A percentile compares a stretch with the other conserved stretches of the same genome.
Conservation (phyloP, 2,329 filamentous ascomycete genomes). For the Penicillium brasilianum region DNA sequence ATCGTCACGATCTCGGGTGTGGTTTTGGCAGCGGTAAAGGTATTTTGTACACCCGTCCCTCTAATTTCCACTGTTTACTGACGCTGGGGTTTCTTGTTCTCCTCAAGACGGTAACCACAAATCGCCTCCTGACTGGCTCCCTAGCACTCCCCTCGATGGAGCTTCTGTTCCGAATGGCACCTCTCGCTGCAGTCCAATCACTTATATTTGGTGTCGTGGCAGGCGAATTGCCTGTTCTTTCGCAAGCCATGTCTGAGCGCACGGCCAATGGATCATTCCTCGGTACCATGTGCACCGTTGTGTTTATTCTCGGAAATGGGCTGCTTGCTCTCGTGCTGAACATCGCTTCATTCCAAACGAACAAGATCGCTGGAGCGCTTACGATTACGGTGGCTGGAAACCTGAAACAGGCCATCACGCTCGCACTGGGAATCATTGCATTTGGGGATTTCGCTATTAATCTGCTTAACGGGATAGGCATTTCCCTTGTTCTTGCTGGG, state of each 20-base stretch:
- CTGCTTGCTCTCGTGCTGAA: conserved; percentile 24
- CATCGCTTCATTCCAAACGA: conserved; percentile 25
- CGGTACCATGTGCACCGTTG: conserved; percentile 9
- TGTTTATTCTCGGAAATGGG: conserved; percentile 21
- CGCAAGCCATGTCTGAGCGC: conserved; percentile 19
- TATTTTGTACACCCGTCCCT: background rate
- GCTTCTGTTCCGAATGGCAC: conserved; percentile 25
- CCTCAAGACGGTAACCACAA: conserved; percentile 22
- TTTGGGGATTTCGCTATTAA: conserved; percentile 20
- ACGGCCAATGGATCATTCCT: conserved; percentile 7
- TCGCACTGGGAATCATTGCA: conserved; percentile 20
- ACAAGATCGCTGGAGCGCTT: conserved; percentile 24
- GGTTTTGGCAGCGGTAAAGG: conserved; percentile 24
- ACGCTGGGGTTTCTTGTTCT: background rate
- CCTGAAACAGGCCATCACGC: conserved; percentile 22
- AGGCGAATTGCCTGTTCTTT: conserved; percentile 18
- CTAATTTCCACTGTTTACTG: background rate
- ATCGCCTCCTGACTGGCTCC: conserved; percentile 25
- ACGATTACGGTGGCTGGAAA: conserved; percentile 25
- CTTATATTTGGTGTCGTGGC: conserved; percentile 18
- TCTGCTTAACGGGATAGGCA: conserved; percentile 20
- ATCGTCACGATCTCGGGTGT: conserved; percentile 20
- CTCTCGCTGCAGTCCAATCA: conserved; percentile 21
- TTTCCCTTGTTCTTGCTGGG: conserved; percentile 17
- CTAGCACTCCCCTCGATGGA: conserved; percentile 24